A percentile compares a stretch with the other conserved stretches of the same genome.
Conservation (phyloP, 805 yeast species). For the Dipodascus albidus region DNA sequence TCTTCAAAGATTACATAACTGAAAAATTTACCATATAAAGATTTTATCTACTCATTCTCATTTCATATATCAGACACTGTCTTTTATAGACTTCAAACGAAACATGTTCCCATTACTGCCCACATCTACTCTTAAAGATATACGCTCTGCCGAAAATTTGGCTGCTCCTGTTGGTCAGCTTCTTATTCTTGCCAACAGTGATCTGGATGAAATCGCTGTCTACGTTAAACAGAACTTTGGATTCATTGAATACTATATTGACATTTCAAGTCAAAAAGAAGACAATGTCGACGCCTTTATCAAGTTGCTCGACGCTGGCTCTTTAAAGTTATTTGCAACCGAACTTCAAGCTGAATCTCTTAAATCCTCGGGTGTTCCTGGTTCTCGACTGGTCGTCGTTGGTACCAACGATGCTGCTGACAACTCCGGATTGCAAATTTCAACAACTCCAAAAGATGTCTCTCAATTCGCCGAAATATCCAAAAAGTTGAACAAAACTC, state of each 20-base stretch:
- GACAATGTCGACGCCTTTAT: constrained; percentile 32
- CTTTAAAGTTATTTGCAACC: constrained; percentile 34
- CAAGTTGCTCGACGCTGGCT: constrained; percentile 51
- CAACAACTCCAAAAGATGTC: constrained; percentile 2
- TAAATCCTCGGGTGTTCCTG: constrained; percentile 40
- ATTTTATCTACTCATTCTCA: too few species aligned
- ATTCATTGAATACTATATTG: constrained; percentile 1
- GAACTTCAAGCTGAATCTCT: constrained; percentile 24
- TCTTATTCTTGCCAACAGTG: neutral
- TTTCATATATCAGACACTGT: neutral
- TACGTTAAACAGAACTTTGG: neutral
- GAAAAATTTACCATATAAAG: neutral
- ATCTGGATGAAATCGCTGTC: neutral
- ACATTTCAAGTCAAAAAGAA: constrained; percentile 2
- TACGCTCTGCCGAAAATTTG: neutral
- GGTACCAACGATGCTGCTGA: constrained; percentile 3
- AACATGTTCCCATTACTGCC: neutral
- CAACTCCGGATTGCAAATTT: neutral
- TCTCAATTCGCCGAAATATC: constrained; percentile 2
- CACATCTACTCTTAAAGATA: neutral
- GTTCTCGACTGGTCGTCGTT: constrained; percentile 30
- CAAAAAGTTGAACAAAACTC: constrained; percentile 2
- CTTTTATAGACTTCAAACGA: neutral
- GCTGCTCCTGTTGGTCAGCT: neutral
- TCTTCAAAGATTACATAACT: neutral